Base-by-base conservation (phyloP, 108 stramenopile species). In the Pseudonitzschia pungens region DNA sequence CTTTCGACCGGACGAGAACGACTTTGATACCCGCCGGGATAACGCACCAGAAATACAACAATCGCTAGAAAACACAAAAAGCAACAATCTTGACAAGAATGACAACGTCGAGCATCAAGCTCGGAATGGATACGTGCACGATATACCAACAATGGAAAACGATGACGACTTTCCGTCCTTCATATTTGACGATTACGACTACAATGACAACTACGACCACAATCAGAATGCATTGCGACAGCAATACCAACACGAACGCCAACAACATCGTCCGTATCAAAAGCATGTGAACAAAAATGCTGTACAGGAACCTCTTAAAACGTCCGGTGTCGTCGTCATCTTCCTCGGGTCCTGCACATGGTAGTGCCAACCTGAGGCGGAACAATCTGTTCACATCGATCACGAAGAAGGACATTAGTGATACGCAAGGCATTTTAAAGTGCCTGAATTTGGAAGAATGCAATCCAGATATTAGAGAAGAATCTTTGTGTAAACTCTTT, bases 371-470 rank as follows among this genome's bases (percentile, higher is more conserved):
- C 3, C 11, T 31, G 14, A 41, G 6, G 26, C 26, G 43, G 8
- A 28, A 65, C 31, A 36, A 12, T 48, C 0, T 31, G 33, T 22
- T 27, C 15, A 40, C 40, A 29, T 9, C 27, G 24, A 28, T 45
- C 18, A 14, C 24, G 64, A 48, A 56, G 15, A 14, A 62, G 50
- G 55, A 76, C 1, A 45, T 71, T 18, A 36, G 66, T 18, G 80
- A 81, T 28, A 72, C 75, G 22, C 75, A 70, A 31, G 66, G 36
- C 16, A 67, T 82, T 50, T 50, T 73, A 22, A 48, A 63, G 6
- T 73, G 68, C 42, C 53, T 73, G 4, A 81, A 81, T 53, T 57
- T 70, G 21, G 45, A 60, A 24, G 59, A 76, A 65, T 54, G 65
- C 44, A 65, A 74, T 44, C 41, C 73, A 54, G 52, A 67, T 55